These are phyloP conservation scores for Saturnispora sekii DNA, from an alignment of 805 yeast species.

Conservation along the genomic window DNA sequence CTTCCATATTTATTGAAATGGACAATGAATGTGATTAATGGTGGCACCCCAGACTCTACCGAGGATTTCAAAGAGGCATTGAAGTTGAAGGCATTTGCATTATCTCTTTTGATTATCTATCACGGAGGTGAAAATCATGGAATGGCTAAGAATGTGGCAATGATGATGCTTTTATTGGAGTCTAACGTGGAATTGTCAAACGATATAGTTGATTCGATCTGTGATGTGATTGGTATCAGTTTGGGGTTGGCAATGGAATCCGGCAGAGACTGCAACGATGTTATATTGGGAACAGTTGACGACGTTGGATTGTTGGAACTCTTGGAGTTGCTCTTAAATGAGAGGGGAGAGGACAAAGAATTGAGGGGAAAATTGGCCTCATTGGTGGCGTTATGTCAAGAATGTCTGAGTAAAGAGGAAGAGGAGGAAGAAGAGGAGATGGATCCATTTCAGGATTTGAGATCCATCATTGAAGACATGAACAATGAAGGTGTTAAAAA, in stretches of 20 bases:
- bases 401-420: slow-evolving; percentile 33
- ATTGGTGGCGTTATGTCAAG: slow-evolving; percentile 47
- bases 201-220: slow-evolving; percentile 35
- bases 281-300: slow-evolving; percentile 8
- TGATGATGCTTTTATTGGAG: slow-evolving; percentile 37
- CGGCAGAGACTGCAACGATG: slow-evolving; percentile 21
- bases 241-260: slow-evolving; percentile 36
- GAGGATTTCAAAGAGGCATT: slow-evolving; percentile 4
- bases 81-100: slow-evolving; percentile 11
- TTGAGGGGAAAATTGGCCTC: slow-evolving; percentile 39
- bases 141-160: slow-evolving; percentile 34
- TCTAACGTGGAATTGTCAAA: slow-evolving; percentile 22
- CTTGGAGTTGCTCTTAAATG: slow-evolving; percentile 23
- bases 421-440: slow-evolving; percentile 33
- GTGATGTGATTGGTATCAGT: slow-evolving; percentile 36
- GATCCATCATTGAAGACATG: slow-evolving; percentile 37
- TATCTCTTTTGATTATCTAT: slow-evolving; percentile 33
- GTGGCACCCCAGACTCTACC: neutral
- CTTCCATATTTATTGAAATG: slow-evolving; percentile 22
- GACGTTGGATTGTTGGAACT: slow-evolving; percentile 9
- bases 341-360: slow-evolving; percentile 2
- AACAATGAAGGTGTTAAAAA: slow-evolving; percentile 43
- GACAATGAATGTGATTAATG: slow-evolving; percentile 5
- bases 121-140: slow-evolving; percentile 43
- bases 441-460: slow-evolving; percentile 32